Conservation (phyloP, 2,329 filamentous ascomycete genomes). For the Penicillium sp. region DNA sequence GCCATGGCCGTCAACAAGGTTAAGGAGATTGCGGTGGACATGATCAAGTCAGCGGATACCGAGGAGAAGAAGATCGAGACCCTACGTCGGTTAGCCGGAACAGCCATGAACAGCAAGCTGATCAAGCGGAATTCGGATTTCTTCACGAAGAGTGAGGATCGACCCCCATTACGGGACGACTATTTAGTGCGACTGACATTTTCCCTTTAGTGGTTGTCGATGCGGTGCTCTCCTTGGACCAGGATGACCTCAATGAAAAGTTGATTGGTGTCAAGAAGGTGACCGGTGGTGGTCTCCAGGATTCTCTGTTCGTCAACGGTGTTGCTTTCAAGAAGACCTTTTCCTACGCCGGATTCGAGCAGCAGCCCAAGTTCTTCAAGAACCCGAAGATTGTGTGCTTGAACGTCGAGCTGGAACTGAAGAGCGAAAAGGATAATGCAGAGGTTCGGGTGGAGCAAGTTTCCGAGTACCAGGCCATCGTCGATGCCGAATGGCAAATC, state of each 20-base stretch:
- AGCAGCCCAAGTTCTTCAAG: slow-evolving; percentile 93
- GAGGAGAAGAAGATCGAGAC: slow-evolving; percentile 87
- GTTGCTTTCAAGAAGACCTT: slow-evolving; percentile 99
- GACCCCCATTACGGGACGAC: not conserved
- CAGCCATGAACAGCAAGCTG: slow-evolving; percentile 98
- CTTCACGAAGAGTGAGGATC: slow-evolving; percentile 84
- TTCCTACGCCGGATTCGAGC: slow-evolving; percentile 97
- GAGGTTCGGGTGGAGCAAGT: slow-evolving; percentile 98
- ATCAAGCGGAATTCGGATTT: slow-evolving; percentile 96
- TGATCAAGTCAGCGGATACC: slow-evolving; percentile 67
- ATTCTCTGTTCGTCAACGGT: slow-evolving; percentile 94
- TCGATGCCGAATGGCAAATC: slow-evolving; percentile 99
- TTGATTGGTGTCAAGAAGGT: slow-evolving; percentile 99
- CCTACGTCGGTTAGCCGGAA: slow-evolving; percentile 81
- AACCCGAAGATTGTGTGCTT: slow-evolving; percentile 95
- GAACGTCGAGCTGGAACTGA: slow-evolving; percentile 96
- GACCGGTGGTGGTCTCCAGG: slow-evolving; percentile 89
- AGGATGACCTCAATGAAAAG: slow-evolving; percentile 95
- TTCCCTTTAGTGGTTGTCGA: slow-evolving; percentile 81
- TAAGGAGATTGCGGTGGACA: slow-evolving; percentile 84
- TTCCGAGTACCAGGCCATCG: slow-evolving; percentile 97
- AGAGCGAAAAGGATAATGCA: slow-evolving; percentile 98
- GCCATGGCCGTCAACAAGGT: slow-evolving; percentile 96
- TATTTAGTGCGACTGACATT: slow-evolving; percentile 2
- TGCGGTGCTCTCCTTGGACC: slow-evolving; percentile 89